These are phyloP conservation scores for Cyphellophora europaea DNA, from an alignment of 2,329 filamentous ascomycete genomes.

Conservation along the genomic window DNA sequence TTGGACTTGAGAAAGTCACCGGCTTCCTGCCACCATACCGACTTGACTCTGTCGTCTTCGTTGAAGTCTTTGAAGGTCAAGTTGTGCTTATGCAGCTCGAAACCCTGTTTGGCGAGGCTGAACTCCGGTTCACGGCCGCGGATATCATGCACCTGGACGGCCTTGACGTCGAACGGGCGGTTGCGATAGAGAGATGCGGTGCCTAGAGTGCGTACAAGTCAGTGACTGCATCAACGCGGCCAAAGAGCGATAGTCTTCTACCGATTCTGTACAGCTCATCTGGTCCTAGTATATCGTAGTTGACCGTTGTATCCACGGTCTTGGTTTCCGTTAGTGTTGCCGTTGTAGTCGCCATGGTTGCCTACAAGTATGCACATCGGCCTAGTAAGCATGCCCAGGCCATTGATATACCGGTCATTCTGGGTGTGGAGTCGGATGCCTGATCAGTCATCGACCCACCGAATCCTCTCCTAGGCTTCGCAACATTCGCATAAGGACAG, in stretches of 20 bases:
- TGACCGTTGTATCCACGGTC: too few relatives aligned
- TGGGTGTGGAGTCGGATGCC: too few relatives aligned
- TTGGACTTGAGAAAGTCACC: background rate
- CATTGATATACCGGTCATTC: too few relatives aligned
- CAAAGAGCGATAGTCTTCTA: background rate
- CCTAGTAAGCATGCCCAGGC: too few relatives aligned
- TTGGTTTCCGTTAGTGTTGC: too few relatives aligned
- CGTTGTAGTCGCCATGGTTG: background rate
- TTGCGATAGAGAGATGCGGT: background rate
- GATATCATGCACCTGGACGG: background rate
- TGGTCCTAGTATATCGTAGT: background rate
- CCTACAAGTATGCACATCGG: too few relatives aligned
- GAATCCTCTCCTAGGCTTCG: too few relatives aligned
- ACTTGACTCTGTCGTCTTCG: background rate
- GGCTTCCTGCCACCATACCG: background rate
- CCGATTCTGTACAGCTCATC: background rate
- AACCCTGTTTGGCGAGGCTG: constrained; percentile 1
- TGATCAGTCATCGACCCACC: too few relatives aligned
- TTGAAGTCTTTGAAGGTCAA: constrained; percentile 5
- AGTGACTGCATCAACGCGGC: background rate
- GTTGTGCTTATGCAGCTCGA: background rate
- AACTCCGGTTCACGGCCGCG: constrained; percentile 1
- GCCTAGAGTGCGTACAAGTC: background rate
- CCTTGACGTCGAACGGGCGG: background rate
- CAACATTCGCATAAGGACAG: too few relatives aligned